These are phyloP conservation scores for Gastrodia elata DNA, from an alignment of 106 monocot species.

Conservation along the genomic window DNA sequence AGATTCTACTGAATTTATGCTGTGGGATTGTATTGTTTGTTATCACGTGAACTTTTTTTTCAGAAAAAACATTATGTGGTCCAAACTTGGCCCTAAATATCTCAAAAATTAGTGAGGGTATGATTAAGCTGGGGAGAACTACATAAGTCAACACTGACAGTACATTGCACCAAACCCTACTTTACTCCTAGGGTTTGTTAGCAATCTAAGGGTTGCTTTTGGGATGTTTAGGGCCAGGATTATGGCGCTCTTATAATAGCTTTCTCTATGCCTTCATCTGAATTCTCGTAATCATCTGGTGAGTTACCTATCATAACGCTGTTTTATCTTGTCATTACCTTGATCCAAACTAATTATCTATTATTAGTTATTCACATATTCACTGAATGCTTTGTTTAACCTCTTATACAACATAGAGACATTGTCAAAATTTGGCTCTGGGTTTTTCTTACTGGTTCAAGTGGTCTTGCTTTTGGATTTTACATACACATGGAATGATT, in stretches of 20 bases:
- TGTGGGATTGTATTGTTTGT: not conserved
- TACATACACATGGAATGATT: conserved; percentile 75
- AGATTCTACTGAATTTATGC: not conserved
- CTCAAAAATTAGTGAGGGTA: too few species aligned
- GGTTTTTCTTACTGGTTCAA: conserved; percentile 85
- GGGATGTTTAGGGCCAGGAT: too few species aligned
- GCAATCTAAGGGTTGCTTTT: too few species aligned
- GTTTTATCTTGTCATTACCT: not conserved
- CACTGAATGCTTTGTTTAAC: not conserved
- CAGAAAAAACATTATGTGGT: too few species aligned
- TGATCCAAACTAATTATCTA: too few species aligned
- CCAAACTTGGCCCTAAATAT: too few species aligned
- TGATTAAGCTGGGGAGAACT: too few species aligned
- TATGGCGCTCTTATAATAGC: not conserved
- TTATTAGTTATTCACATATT: not conserved
- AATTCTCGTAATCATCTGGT: not conserved
- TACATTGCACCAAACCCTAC: too few species aligned
- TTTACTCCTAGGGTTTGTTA: too few species aligned
- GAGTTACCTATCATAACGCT: not conserved
- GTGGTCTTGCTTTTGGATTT: conserved; percentile 83
- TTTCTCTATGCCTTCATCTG: not conserved
- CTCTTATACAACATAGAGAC: conserved; percentile 36
- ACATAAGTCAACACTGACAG: too few species aligned
- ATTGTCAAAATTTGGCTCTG: conserved; percentile 85
- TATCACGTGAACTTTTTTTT: not conserved